Percentiles rank a stretch among this genome's conserved stretches.
These are phyloP conservation scores for Aspergillus flavus DNA, from an alignment of 2,329 filamentous ascomycete genomes.

Conservation along the genomic window DNA sequence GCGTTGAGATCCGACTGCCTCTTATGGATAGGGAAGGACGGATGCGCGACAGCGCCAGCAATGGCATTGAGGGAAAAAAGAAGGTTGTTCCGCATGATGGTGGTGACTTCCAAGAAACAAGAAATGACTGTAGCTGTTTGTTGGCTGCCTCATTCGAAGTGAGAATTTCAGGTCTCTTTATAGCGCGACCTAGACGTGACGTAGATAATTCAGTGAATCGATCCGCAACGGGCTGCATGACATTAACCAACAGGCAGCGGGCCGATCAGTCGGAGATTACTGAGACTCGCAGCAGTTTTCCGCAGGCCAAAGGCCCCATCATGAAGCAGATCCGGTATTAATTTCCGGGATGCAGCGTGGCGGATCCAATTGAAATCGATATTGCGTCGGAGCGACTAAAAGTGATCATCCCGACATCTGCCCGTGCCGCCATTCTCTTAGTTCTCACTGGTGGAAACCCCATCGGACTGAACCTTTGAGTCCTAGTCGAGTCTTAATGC, in stretches of 20 bases:
- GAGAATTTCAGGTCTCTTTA: background rate
- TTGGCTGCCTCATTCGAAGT: background rate
- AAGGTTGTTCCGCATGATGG: conserved; percentile 4
- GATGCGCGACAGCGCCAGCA: conserved; percentile 9
- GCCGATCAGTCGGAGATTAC: conserved; percentile 14
- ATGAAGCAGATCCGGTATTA: background rate
- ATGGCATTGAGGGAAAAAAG: conserved; percentile 6
- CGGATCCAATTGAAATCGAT: background rate
- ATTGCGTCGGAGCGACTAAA: background rate
- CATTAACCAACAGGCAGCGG: conserved; percentile 10
- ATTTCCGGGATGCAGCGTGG: background rate
- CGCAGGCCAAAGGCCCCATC: background rate
- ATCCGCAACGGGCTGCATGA: conserved; percentile 1
- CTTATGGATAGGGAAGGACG: background rate
- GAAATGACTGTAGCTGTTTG: background rate
- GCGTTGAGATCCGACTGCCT: conserved; percentile 10
- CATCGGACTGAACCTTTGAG: background rate
- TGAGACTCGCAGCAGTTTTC: background rate
- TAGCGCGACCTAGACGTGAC: background rate
- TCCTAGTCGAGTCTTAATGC: background rate
- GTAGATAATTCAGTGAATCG: background rate
- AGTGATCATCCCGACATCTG: conserved; percentile 17
- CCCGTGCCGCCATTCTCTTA: conserved; percentile 1
- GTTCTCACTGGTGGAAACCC: background rate
- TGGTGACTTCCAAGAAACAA: background rate